These are phyloP conservation scores for Naegleria fowleri DNA, from an alignment of 208 protist species.

Conservation along the genomic window DNA sequence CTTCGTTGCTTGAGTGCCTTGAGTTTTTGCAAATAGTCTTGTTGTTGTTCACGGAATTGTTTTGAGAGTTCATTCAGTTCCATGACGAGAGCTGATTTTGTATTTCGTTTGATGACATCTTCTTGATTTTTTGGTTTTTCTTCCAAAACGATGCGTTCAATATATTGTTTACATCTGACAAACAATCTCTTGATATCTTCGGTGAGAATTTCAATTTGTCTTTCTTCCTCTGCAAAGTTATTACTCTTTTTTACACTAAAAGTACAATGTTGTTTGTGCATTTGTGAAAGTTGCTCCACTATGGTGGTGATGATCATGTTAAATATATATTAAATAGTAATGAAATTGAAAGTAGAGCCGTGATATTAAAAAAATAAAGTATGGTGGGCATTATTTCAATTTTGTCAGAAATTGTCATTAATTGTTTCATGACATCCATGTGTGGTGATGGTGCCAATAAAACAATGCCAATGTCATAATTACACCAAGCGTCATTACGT, in stretches of 20 bases:
- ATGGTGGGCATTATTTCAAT: too few species aligned
- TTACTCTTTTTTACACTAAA: constrained; percentile 7
- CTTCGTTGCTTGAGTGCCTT: not conserved
- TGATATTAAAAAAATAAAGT: too few species aligned
- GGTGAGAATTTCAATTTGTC: constrained; percentile 15
- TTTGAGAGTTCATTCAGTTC: constrained; percentile 15
- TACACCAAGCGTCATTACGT: too few species aligned
- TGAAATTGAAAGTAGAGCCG: too few species aligned
- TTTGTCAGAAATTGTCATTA: too few species aligned
- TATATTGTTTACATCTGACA: not conserved
- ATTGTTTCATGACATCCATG: too few species aligned
- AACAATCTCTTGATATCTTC: constrained; percentile 17
- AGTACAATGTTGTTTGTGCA: constrained; percentile 11
- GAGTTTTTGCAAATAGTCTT: not conserved
- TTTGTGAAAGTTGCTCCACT: not conserved
- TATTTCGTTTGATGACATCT: constrained; percentile 17
- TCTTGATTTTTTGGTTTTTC: constrained; percentile 1
- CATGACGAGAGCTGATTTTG: not conserved
- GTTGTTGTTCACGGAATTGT: constrained; percentile 9
- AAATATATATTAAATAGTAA: too few species aligned
- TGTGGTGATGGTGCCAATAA: too few species aligned
- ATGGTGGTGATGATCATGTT: too few species aligned
- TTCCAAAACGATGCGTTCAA: not conserved
- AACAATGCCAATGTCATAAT: too few species aligned
- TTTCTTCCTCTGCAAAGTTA: not conserved